A percentile compares a stretch with the other conserved stretches of the same genome.
Evolutionary conservation across 805 yeast genomes (phyloP).

Genomic region (Saturnispora silvae): DNA sequence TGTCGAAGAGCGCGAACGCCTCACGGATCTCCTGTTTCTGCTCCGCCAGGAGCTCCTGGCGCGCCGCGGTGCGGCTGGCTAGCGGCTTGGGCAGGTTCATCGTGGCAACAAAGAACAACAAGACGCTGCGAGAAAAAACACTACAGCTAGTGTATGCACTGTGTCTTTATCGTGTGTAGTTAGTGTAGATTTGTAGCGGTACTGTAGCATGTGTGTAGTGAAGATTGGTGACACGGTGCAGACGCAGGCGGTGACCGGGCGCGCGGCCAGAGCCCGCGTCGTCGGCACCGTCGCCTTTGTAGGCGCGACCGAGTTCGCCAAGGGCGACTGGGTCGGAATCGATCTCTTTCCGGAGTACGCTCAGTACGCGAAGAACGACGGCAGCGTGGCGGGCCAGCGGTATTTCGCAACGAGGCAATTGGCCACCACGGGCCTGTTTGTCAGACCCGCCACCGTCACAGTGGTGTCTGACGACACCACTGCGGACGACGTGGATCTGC

Average conservation of each 20-base stretch:
- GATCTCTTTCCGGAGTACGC: conserved; percentile 26
- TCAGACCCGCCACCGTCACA: conserved; percentile 17
- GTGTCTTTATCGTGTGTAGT: no score
- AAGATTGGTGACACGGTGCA: no score
- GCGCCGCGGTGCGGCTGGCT: no score
- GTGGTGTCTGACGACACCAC: no score
- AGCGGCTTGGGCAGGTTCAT: conserved; percentile 9
- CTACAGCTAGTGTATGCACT: no score
- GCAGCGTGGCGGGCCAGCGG: conserved; percentile 32
- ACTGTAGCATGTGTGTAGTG: no score
- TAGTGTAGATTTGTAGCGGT: no score
- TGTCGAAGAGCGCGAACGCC: conserved; percentile 84
- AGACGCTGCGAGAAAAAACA: no score
- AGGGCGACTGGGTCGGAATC: conserved; percentile 48
- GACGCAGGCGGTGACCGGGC: no score
- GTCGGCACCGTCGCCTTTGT: conserved; percentile 38
- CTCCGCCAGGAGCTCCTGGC: conserved; percentile 65
- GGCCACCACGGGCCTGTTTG: conserved; percentile 39
- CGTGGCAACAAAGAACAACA: no score
- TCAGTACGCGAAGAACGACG: conserved; percentile 38
- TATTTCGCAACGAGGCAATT: conserved; percentile 33
- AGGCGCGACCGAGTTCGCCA: conserved; percentile 48
- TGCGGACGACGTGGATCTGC: neutral
- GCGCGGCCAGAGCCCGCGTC: no score
- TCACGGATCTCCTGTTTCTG: conserved; percentile 87